Base-by-base conservation (phyloP, 1,284 basidiomycete species). In the Gymnopus androsaceus region DNA sequence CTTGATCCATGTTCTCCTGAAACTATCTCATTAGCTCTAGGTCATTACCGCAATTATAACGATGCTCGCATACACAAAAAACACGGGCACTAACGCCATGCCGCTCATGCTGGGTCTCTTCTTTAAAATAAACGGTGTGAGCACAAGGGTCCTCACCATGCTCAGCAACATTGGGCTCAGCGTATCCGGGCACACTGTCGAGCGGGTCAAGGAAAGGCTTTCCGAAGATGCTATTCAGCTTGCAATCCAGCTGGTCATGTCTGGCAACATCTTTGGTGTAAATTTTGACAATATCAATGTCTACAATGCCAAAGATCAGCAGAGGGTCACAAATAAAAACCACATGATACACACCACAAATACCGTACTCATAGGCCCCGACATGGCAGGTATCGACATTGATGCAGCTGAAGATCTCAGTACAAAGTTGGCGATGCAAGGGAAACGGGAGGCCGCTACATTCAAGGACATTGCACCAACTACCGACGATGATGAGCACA, bases 61-160 rank as follows among this genome's bases (percentile, higher is more conserved):
- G 7, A 63, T 77, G 31, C 79, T 80, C 36, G 77, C 80, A 27
- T 77, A 75, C 40, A 72, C 75, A 49, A 74, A 72, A 53, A 73
- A 74, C 46, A 64, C 66, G 28, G n/a, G n/a, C n/a, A n/a, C n/a
- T n/a, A n/a, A n/a, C n/a, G n/a, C n/a, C n/a, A n/a, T n/a, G 67
- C 12, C 53, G 67, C 47, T 64, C 67, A 4, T 61, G 61, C 19
- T 12, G 25, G 23, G 36, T 36, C 33, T n/a, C 50, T 4, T 21
- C 25, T 45, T 71, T 76, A 3, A 91, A 94, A n/a, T n/a, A n/a
- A 33, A 33, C 14, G 31, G 31, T 6, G 14, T 14, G 14, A 33
- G 31, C 14, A 7, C 31, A 33, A 6, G 31, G 7, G 31, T 33
- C 6, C 31, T 33, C 14, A 7, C 31, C 31, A 33, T 33, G 7